Conservation (phyloP, 805 yeast species). For the Schwanniomyces yamadae region DNA sequence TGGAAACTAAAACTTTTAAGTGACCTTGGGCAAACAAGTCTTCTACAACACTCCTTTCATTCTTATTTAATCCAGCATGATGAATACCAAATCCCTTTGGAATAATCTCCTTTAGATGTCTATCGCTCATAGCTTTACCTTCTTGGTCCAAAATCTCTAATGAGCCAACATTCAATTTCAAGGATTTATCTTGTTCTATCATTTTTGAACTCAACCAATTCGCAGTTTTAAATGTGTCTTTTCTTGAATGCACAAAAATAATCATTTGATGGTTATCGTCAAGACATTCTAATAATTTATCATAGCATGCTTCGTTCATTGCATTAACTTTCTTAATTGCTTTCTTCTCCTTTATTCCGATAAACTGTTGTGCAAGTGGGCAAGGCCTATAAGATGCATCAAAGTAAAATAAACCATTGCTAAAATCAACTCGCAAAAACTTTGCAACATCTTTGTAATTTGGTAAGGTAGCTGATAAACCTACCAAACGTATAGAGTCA, state of each 20-base stretch:
- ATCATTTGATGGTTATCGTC: constrained; percentile 74
- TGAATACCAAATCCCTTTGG: constrained; percentile 82
- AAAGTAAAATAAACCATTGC: constrained; percentile 70
- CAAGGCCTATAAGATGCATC: constrained; percentile 87
- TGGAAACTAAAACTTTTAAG: constrained; percentile 78
- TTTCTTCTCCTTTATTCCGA: constrained; percentile 83
- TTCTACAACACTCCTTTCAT: constrained; percentile 76
- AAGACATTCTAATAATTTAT: constrained; percentile 58
- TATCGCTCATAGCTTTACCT: constrained; percentile 52
- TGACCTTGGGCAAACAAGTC: constrained; percentile 88
- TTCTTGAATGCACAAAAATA: constrained; percentile 91
- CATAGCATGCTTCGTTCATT: constrained; percentile 89
- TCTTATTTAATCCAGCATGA: constrained; percentile 81
- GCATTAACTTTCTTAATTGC: constrained; percentile 76
- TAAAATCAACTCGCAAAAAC: constrained; percentile 63
- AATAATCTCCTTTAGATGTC: constrained; percentile 56
- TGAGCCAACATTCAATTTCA: constrained; percentile 55
- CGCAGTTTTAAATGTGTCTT: constrained; percentile 86
- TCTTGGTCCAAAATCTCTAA: constrained; percentile 64
- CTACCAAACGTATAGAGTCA: constrained; percentile 66
- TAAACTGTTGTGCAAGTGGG: constrained; percentile 83
- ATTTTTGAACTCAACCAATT: constrained; percentile 65
- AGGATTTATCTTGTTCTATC: constrained; percentile 51
- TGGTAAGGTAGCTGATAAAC: constrained; percentile 90
- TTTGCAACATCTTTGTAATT: constrained; percentile 83